A percentile compares a stretch with the other conserved stretches of the same genome.
Evolutionary conservation across 352 stramenopile genomes (phyloP).

Genomic region (Pythium aristosporum): DNA sequence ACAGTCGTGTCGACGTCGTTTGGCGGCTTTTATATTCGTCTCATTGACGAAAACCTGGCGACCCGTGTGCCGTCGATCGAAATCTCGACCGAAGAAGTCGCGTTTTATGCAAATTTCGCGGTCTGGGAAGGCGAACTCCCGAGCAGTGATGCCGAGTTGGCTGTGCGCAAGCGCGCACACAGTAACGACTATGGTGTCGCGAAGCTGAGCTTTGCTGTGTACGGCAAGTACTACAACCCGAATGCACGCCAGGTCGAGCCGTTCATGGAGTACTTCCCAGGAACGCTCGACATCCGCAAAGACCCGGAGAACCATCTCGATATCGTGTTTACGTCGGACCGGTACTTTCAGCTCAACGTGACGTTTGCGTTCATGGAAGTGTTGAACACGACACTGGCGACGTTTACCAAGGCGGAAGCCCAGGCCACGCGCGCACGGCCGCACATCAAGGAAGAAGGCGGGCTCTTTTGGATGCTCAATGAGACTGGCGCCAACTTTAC

Average conservation of each 20-base stretch:
- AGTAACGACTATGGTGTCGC: constrained; percentile 71
- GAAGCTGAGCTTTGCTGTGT: constrained; percentile 79
- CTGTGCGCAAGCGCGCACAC: constrained; percentile 36
- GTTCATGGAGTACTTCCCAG: constrained; percentile 86
- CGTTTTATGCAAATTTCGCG: constrained; percentile 70
- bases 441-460: constrained; percentile 81
- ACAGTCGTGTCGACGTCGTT: constrained; percentile 81
- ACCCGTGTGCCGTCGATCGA: constrained; percentile 76
- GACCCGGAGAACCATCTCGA: constrained; percentile 60
- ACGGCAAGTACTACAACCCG: constrained; percentile 89
- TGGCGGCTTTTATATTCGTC: constrained; percentile 82
- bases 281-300: constrained; percentile 76
- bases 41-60: constrained; percentile 83
- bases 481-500: constrained; percentile 76
- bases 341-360: constrained; percentile 87
- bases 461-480: constrained; percentile 86
- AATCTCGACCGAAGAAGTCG: constrained; percentile 71
- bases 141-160: constrained; percentile 34
- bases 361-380: constrained; percentile 82
- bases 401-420: constrained; percentile 66
- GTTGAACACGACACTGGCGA: constrained; percentile 60
- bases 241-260: constrained; percentile 73
- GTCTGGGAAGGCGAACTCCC: constrained; percentile 56
- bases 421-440: constrained; percentile 45
- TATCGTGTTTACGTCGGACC: constrained; percentile 76